These are phyloP conservation scores for Thamnidium elegans DNA, from an alignment of 192 early-diverging fungal species.

Conservation along the genomic window DNA sequence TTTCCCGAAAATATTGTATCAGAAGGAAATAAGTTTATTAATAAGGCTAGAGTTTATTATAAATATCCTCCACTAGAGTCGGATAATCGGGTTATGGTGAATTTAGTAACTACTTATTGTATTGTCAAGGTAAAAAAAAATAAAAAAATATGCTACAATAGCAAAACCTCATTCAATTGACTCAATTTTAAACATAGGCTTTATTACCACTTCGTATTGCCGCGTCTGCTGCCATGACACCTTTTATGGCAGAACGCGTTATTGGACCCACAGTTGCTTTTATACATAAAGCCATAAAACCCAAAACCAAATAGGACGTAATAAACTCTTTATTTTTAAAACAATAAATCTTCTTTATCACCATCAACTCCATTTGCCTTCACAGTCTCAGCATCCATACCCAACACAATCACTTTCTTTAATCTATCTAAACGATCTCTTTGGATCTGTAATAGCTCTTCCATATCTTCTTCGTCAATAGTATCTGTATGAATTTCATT, in stretches of 20 bases:
- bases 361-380: constrained; percentile 19
- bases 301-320: background rate
- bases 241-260: constrained; percentile 49
- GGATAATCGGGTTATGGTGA: constrained; percentile 56
- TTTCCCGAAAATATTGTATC: constrained; percentile 65
- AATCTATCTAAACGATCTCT: constrained; percentile 29
- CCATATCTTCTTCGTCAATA: constrained; percentile 35
- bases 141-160: background rate
- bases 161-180: no score
- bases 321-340: constrained; percentile 13
- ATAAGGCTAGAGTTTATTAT: constrained; percentile 54
- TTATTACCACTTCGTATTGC: constrained; percentile 67
- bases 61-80: constrained; percentile 46
- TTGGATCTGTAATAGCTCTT: constrained; percentile 31
- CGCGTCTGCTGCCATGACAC: constrained; percentile 53
- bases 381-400: constrained; percentile 30
- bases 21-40: constrained; percentile 56
- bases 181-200: constrained; percentile 25
- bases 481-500: background rate
- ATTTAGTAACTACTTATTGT: constrained; percentile 78
- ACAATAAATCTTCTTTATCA: constrained; percentile 32
- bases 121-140: constrained; percentile 69
- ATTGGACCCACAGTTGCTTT: constrained; percentile 37
- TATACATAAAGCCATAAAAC: constrained; percentile 12
- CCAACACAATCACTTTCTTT: constrained; percentile 28